Evolutionary conservation across 2,329 filamentous ascomycete genomes (phyloP), one percentile per base, ranked within the genome.

Genomic region (Elsinoe batatas): DNA sequence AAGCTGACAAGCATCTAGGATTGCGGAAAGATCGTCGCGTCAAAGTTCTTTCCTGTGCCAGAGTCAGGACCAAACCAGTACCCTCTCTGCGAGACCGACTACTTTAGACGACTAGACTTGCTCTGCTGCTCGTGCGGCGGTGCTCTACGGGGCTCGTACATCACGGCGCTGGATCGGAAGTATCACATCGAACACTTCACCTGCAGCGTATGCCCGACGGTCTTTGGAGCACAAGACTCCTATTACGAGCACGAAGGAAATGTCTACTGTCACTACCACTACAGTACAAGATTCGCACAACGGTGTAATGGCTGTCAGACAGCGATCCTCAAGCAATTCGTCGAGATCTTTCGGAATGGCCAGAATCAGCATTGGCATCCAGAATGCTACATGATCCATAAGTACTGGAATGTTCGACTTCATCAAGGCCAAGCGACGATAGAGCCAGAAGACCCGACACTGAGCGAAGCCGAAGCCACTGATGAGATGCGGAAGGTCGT

Each of bases 301-400:
- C 81, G 89, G 56, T 98, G 93, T 70, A 95, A 95, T 69, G 93
- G 93, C 61, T 98, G 93, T 66, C 90, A 95, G 66, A 96, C 91
- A 2, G 89, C 93, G 53, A 98, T 98, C 60, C 77, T 98, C 42
- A 98, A 98, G 74, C 93, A 98, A 69, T 98, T 98, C 69, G 93
- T 98, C 59, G 93, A 98, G 71, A 97, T 98, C 59, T 98, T 91
- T 72, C 85, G 93, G 63, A 97, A 97, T 70, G 91, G 91, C 1
- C 88, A 95, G 68, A 96, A 97, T 67, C 93, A 98, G 67, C 93
- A 98, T 69, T 98, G 93, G 93, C 93, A 98, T 68, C 93, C 93
- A 1, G 93, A 98, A 72, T 98, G 93, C 71, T 98, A 98, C 72
- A 98, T 98, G 93, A 98, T 98, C 60, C 93, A 98, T 74, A 98